phyloP scores from a whole-genome alignment of 192 early-diverging fungal species.

The Phycomyces blakesleeanus region DNA sequence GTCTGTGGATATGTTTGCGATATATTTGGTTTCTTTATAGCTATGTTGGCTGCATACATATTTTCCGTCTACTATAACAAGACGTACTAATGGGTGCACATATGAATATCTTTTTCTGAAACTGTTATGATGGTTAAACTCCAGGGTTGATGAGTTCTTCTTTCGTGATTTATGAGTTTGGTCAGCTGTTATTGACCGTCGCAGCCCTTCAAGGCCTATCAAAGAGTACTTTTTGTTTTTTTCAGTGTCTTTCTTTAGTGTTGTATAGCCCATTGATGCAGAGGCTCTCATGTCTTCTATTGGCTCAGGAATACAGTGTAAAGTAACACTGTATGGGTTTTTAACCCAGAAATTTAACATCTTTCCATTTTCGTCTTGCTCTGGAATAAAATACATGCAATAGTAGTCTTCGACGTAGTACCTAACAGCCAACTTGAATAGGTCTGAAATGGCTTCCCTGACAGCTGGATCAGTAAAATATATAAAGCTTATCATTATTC shows the following conservation, averaged over 20 bases:
- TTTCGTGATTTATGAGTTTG: no score
- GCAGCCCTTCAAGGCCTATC: no score
- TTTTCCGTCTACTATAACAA: not conserved
- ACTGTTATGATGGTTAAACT: not conserved
- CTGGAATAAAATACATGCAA: not conserved
- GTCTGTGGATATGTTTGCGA: not conserved
- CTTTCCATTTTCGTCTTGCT: not conserved
- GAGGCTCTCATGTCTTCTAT: no score
- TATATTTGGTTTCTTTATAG: not conserved
- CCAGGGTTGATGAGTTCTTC: no score
- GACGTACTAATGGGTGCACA: not conserved
- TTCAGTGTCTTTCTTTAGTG: no score
- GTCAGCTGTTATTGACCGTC: no score
- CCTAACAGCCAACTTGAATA: not conserved
- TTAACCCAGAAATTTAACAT: not conserved
- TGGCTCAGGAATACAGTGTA: no score
- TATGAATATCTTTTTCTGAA: not conserved
- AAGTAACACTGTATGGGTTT: no score
- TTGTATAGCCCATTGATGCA: no score
- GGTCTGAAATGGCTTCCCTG: not conserved
- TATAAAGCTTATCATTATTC: conserved; percentile 15
- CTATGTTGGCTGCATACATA: not conserved
- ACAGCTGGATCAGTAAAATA: conserved; percentile 20
- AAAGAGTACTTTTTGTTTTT: no score
- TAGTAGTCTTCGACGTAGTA: conserved; percentile 13